These are phyloP conservation scores for Trichosporon sp. DNA, from an alignment of 1,284 basidiomycete genomes.

Conservation along the genomic window DNA sequence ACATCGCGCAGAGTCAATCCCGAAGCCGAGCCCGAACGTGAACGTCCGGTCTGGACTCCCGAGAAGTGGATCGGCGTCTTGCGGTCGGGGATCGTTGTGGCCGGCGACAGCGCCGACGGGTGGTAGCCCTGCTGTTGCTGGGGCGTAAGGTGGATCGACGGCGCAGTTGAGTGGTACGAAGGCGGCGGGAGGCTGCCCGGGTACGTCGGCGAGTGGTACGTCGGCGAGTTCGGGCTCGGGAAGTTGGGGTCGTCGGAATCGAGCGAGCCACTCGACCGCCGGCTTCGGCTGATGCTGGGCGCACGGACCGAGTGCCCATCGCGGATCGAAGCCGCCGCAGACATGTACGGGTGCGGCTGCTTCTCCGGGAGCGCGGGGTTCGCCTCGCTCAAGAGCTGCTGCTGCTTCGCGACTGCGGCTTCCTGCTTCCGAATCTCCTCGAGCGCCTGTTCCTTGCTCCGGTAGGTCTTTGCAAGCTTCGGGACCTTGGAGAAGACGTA, in stretches of 20 bases:
- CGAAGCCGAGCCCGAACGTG: conserved; percentile 26
- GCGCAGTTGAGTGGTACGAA: background rate
- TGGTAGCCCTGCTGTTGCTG: background rate
- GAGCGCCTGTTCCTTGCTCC: conserved; percentile 73
- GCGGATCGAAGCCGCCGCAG: background rate
- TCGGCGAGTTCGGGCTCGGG: background rate
- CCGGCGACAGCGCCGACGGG: background rate
- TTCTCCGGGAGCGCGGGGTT: conserved; percentile 12
- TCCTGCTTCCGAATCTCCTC: conserved; percentile 55
- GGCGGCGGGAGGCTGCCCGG: background rate
- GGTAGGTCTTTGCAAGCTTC: conserved; percentile 68
- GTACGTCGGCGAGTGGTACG: background rate
- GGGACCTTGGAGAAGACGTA: conserved; percentile 70
- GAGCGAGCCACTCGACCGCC: conserved; percentile 1
- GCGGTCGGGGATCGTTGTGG: background rate
- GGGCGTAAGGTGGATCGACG: background rate
- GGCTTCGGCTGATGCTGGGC: background rate
- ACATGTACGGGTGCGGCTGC: conserved; percentile 23
- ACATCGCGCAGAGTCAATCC: conserved; percentile 12
- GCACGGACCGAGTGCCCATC: conserved; percentile 7
- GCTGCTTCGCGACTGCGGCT: conserved; percentile 45
- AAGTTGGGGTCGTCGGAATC: background rate
- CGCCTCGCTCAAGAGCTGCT: conserved; percentile 42
- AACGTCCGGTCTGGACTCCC: conserved; percentile 13
- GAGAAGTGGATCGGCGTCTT: background rate